phyloP scores from a whole-genome alignment of 768 basidiomycete genomes.

The Agrocybe chaxingu region DNA sequence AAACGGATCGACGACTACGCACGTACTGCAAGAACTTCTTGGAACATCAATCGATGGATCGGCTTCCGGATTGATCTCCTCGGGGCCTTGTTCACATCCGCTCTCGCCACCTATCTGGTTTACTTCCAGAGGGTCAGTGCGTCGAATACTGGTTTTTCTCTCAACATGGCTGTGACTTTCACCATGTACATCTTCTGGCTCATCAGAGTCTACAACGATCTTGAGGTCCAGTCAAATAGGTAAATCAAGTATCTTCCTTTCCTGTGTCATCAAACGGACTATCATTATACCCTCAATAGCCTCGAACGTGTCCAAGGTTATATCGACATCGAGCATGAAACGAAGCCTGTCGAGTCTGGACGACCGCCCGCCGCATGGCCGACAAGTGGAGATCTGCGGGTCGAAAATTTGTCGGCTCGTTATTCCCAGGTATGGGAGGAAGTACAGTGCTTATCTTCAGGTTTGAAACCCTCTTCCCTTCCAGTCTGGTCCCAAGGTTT shows the following conservation, averaged over 20 bases:
- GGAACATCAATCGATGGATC: conserved; percentile 46
- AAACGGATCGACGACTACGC: conserved; percentile 52
- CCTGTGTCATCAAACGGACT: background rate
- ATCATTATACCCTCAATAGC: conserved; percentile 2
- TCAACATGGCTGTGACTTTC: conserved; percentile 64
- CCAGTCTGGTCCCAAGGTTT: conserved; percentile 46
- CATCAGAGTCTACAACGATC: conserved; percentile 38
- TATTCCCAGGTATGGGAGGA: conserved; percentile 36
- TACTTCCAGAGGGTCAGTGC: conserved; percentile 32
- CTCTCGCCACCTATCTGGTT: conserved; percentile 52
- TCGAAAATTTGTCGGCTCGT: conserved; percentile 51
- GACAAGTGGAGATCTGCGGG: conserved; percentile 49
- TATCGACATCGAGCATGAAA: conserved; percentile 57
- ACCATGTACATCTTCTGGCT: conserved; percentile 50
- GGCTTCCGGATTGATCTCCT: conserved; percentile 54
- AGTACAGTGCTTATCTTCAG: background rate
- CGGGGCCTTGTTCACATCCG: conserved; percentile 50
- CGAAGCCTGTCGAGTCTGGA: conserved; percentile 31
- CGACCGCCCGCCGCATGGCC: conserved; percentile 67
- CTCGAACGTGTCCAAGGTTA: conserved; percentile 70
- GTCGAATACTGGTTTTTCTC: conserved; percentile 47
- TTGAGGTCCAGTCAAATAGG: conserved; percentile 44
- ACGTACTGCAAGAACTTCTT: conserved; percentile 42
- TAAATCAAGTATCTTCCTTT: conserved; percentile 8
- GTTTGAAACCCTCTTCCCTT: background rate